A percentile compares a stretch with the other conserved stretches of the same genome.
Evolutionary conservation across 1,284 basidiomycete species (phyloP).

Genomic region (Trametes versicolor): DNA sequence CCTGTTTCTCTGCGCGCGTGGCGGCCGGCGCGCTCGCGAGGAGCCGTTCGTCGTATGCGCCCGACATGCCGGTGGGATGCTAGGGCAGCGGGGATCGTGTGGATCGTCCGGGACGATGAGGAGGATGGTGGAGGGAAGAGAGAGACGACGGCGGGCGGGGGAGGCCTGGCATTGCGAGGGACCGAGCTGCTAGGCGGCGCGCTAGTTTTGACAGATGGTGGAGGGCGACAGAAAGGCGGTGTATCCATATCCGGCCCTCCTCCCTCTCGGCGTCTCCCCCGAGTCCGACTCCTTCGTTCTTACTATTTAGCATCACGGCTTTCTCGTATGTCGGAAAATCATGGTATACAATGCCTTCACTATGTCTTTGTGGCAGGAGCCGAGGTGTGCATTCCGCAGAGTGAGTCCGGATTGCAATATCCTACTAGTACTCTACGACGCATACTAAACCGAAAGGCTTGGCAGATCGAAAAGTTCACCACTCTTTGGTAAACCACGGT

Average conservation of each 20-base stretch:
- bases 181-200: constrained; percentile 8
- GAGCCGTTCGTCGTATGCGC: constrained; percentile 48
- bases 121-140: constrained; percentile 14
- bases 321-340: too few relatives aligned
- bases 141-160: constrained; percentile 6
- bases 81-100: neutral
- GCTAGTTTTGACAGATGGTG: constrained; percentile 27
- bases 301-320: too few relatives aligned
- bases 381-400: too few relatives aligned
- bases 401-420: too few relatives aligned
- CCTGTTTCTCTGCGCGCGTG: constrained; percentile 50
- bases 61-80: constrained; percentile 10
- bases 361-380: too few relatives aligned
- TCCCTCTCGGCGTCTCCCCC: neutral
- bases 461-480: too few relatives aligned
- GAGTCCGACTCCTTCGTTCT: constrained; percentile 2
- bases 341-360: too few relatives aligned
- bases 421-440: too few relatives aligned
- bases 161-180: constrained; percentile 2
- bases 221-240: constrained; percentile 9
- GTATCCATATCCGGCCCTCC: constrained; percentile 14
- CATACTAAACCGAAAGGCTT: too few relatives aligned
- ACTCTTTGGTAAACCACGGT: too few relatives aligned
- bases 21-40: constrained; percentile 48
- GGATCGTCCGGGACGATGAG: constrained; percentile 9